Percentiles rank a stretch among this genome's conserved stretches.
These are phyloP conservation scores for Phytophthora kernoviae DNA, from an alignment of 352 stramenopile genomes.

Conservation along the genomic window DNA sequence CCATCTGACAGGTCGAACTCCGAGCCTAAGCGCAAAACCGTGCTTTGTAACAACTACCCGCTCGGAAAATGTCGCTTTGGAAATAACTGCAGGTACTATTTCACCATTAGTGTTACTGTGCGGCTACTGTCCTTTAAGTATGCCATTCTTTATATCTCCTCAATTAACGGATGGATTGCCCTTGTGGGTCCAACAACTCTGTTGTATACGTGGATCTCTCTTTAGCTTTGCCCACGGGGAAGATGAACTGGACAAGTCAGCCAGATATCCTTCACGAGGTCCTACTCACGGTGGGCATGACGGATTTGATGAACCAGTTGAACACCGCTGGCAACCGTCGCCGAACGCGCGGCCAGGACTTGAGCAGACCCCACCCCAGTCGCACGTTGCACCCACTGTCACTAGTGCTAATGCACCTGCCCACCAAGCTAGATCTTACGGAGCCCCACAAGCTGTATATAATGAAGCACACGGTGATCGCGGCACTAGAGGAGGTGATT, in stretches of 20 bases:
- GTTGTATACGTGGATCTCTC: conserved; percentile 29
- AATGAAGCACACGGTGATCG: conserved; percentile 66
- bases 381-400: conserved; percentile 18
- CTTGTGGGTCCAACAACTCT: conserved; percentile 28
- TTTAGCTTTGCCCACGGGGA: conserved; percentile 83
- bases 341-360: conserved; percentile 18
- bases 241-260: conserved; percentile 57
- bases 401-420: conserved; percentile 30
- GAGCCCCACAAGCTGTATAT: conserved; percentile 56
- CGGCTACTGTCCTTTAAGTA: conserved; percentile 10
- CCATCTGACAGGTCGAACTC: conserved; percentile 25
- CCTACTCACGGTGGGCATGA: conserved; percentile 7
- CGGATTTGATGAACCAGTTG: conserved; percentile 20
- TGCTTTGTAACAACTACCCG: conserved; percentile 79
- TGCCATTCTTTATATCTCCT: conserved; percentile 14
- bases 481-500: conserved; percentile 43
- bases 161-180: conserved; percentile 32
- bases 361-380: conserved; percentile 18
- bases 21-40: conserved; percentile 69
- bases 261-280: conserved; percentile 17
- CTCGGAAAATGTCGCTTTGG: conserved; percentile 79
- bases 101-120: conserved; percentile 25
- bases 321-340: conserved; percentile 35
- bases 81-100: conserved; percentile 82
- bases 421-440: conserved; percentile 65